Evolutionary conservation across 1,284 basidiomycete genomes (phyloP).

Genomic region (Apiotrichum domesticum): DNA sequence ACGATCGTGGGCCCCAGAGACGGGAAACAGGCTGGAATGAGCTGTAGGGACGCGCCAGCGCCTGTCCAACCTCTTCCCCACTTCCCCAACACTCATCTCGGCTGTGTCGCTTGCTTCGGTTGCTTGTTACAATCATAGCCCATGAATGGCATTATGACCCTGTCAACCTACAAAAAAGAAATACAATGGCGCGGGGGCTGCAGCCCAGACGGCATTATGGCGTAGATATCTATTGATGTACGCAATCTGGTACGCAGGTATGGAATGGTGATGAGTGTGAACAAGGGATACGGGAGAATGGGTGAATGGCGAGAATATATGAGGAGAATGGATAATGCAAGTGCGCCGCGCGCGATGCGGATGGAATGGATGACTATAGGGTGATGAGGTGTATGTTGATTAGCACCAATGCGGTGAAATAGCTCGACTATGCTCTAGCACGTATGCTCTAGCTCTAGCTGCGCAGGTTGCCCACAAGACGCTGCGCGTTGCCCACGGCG

Average conservation of each 20-base stretch:
- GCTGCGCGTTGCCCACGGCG: slow-evolving; percentile 1
- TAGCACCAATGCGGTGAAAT: neutral
- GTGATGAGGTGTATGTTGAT: no score
- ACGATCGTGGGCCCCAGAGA: no score
- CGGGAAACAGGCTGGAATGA: no score
- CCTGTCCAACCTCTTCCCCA: no score
- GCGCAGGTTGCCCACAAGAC: slow-evolving; percentile 6
- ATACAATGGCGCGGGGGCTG: neutral
- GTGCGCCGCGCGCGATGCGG: no score
- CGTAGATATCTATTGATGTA: neutral
- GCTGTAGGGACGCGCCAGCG: no score
- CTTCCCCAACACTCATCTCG: no score
- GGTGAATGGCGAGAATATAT: neutral
- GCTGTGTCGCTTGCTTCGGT: no score
- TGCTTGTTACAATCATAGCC: no score
- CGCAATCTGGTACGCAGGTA: neutral
- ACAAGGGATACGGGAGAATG: neutral
- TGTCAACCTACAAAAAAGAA: slow-evolving; percentile 1
- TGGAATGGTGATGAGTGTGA: neutral
- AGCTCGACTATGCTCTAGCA: neutral
- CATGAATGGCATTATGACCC: neutral
- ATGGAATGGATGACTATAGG: no score
- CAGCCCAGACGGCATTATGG: neutral
- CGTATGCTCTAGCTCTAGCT: neutral
- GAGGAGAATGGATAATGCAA: no score